A percentile compares a stretch with the other conserved stretches of the same genome.
phyloP scores from a whole-genome alignment of 1,284 basidiomycete genomes.

The Lentinula novae-zelandiae region DNA sequence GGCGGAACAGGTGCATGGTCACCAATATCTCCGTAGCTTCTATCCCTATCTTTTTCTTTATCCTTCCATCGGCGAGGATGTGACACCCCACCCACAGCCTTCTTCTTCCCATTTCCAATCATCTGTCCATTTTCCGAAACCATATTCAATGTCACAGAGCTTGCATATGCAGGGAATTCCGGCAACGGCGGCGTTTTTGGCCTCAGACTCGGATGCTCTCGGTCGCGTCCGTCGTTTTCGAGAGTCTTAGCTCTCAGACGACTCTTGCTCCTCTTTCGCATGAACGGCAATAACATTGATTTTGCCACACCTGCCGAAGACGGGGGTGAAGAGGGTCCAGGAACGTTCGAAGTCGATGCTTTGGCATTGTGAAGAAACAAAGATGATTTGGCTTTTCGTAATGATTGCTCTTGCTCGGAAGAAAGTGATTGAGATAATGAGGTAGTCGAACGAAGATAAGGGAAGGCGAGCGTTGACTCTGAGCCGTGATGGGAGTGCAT shows the following conservation, averaged over 20 bases:
- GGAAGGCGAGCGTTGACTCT: not conserved
- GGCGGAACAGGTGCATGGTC: not conserved
- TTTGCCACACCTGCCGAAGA: not conserved
- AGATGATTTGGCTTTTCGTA: not conserved
- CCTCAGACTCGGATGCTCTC: conserved; percentile 14
- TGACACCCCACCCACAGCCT: not conserved
- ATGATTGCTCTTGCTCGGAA: not conserved
- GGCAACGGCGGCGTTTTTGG: conserved; percentile 14
- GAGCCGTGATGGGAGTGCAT: not conserved
- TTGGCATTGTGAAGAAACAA: not conserved
- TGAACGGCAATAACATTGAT: not conserved
- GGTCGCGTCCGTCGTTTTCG: not conserved
- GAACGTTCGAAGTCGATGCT: not conserved
- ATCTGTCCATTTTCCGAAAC: not conserved
- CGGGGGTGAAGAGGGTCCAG: not conserved
- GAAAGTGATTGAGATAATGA: not conserved
- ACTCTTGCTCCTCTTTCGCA: not conserved
- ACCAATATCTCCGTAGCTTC: not conserved
- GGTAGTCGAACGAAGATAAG: not conserved
- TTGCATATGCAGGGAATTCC: not conserved
- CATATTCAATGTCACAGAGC: not conserved
- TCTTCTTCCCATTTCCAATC: not conserved
- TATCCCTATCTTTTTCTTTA: conserved; percentile 1
- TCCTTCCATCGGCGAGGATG: not conserved
- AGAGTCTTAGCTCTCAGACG: conserved; percentile 6